These are phyloP conservation scores for Hordeum marinum DNA, from an alignment of 176 grass and related monocot species.

Conservation along the genomic window DNA sequence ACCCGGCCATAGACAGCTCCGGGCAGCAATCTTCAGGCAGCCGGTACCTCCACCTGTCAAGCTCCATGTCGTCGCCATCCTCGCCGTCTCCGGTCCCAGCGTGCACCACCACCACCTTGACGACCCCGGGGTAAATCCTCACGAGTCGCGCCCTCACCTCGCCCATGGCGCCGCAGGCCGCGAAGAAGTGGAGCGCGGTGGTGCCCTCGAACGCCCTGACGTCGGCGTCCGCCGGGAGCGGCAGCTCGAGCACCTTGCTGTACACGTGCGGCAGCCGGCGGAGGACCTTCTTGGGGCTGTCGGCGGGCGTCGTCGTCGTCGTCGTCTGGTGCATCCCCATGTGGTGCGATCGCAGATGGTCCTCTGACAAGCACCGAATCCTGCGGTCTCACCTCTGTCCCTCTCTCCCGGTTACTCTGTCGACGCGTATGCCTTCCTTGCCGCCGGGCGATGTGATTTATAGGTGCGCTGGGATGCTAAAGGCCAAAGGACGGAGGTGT, in stretches of 20 bases:
- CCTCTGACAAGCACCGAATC: background rate
- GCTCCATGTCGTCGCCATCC: constrained; percentile 35
- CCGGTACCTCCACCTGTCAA: constrained; percentile 66
- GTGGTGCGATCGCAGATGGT: constrained; percentile 3
- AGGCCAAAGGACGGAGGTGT: background rate
- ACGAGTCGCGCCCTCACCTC: constrained; percentile 44
- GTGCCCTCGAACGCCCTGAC: constrained; percentile 52
- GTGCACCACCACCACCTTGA: constrained; percentile 68
- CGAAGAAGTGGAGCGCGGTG: constrained; percentile 62
- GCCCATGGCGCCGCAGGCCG: background rate
- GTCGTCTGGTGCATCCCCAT: constrained; percentile 45
- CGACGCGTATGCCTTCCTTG: background rate
- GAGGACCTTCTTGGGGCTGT: constrained; percentile 41
- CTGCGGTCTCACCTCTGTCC: background rate
- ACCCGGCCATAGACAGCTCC: constrained; percentile 48
- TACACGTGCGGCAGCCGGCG: constrained; percentile 79
- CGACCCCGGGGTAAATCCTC: constrained; percentile 55
- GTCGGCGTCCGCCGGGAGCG: constrained; percentile 62
- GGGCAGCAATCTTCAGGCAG: constrained; percentile 51
- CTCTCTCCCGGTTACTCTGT: background rate
- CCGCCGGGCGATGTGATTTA: constrained; percentile 16
- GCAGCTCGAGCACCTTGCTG: constrained; percentile 87
- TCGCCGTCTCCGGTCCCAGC: background rate
- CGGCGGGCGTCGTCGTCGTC: background rate
- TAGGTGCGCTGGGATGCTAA: background rate